These are phyloP conservation scores for Hypoxylon sp. DNA, from an alignment of 2,329 filamentous ascomycete genomes.

Conservation along the genomic window DNA sequence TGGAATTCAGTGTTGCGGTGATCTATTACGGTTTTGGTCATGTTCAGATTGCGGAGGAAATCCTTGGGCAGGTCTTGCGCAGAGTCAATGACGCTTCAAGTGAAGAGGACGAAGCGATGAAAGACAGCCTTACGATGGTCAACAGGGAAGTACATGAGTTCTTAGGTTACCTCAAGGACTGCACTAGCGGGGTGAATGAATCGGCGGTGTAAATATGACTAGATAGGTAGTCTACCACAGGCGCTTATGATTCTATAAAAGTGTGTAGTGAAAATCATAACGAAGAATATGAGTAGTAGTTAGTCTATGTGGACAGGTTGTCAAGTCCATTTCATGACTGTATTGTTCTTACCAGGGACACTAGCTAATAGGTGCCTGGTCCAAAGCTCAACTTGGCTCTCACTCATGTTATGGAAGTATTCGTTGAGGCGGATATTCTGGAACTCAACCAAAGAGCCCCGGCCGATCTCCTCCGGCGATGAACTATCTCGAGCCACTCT, in stretches of 20 bases:
- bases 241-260: not conserved
- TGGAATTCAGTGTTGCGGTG: not conserved
- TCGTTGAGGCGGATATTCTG: conserved; percentile 8
- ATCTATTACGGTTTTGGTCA: not conserved
- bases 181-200: not conserved
- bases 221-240: not conserved
- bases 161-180: not conserved
- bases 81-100: not conserved
- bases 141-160: not conserved
- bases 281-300: not conserved
- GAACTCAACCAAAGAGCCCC: not conserved
- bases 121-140: not conserved
- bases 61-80: not conserved
- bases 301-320: not conserved
- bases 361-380: conserved; percentile 16
- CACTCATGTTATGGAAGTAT: conserved; percentile 27
- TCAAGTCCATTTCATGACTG: conserved; percentile 33
- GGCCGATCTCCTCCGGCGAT: not conserved
- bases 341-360: conserved; percentile 33
- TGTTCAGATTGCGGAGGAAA: not conserved
- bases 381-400: conserved; percentile 14
- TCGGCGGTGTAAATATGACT: not conserved
- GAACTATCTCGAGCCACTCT: conserved; percentile 9
- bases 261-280: not conserved
- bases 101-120: not conserved